A percentile compares a stretch with the other conserved stretches of the same genome.
These are phyloP conservation scores for Zygoascus biomembranicola DNA, from an alignment of 805 yeast species.

Conservation along the genomic window DNA sequence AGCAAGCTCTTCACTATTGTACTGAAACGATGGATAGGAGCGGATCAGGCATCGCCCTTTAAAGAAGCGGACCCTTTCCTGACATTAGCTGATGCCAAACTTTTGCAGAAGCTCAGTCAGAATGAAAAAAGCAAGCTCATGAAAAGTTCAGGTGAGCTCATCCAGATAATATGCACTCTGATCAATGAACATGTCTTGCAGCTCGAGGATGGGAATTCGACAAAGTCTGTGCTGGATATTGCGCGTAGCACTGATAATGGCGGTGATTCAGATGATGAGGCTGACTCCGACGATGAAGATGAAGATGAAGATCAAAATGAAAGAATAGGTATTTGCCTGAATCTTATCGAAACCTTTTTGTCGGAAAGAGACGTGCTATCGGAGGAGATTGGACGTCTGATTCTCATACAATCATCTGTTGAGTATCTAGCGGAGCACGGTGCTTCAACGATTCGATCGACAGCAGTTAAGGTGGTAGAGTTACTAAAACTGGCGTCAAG, in stretches of 20 bases:
- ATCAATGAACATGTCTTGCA: slow-evolving; percentile 28
- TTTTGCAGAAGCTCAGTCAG: slow-evolving; percentile 54
- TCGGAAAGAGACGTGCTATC: slow-evolving; percentile 11
- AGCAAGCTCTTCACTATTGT: slow-evolving; percentile 39
- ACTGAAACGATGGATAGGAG: slow-evolving; percentile 53
- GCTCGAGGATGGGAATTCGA: slow-evolving; percentile 9
- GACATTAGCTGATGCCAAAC: slow-evolving; percentile 49
- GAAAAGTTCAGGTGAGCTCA: slow-evolving; percentile 47
- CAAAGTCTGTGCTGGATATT: slow-evolving; percentile 29
- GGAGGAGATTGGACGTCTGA: slow-evolving; percentile 12
- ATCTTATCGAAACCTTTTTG: neutral
- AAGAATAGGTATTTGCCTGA: slow-evolving; percentile 21
- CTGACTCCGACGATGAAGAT: slow-evolving; percentile 20
- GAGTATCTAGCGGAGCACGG: slow-evolving; percentile 1
- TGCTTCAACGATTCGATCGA: slow-evolving; percentile 9
- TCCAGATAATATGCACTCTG: slow-evolving; percentile 41
- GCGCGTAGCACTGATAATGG: slow-evolving; percentile 25
- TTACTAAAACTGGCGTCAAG: slow-evolving; percentile 9
- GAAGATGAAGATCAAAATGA: slow-evolving; percentile 25
- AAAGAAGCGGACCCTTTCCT: slow-evolving; percentile 42
- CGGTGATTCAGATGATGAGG: slow-evolving; percentile 9
- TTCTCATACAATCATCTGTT: neutral
- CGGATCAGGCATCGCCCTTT: slow-evolving; percentile 14
- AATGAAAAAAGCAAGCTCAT: slow-evolving; percentile 50
- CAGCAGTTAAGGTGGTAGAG: slow-evolving; percentile 18